These are phyloP conservation scores for Skeletonema costatum DNA, from an alignment of 108 stramenopile genomes.

Conservation along the genomic window DNA sequence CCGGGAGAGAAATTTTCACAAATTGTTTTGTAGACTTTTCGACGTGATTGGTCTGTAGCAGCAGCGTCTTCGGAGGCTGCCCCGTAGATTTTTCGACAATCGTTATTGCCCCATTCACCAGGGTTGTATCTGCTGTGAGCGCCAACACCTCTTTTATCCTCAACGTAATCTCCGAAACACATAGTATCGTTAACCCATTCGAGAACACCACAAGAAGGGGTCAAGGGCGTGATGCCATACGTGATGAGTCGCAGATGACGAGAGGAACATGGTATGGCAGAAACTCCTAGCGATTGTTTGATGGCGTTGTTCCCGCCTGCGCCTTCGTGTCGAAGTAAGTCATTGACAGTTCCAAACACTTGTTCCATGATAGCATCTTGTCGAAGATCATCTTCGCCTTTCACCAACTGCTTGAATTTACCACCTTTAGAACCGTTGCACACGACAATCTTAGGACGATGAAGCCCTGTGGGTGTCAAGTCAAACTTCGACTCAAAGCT, in stretches of 20 bases:
- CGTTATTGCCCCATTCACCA: slow-evolving; percentile 72
- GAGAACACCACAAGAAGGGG: slow-evolving; percentile 90
- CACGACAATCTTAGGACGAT: slow-evolving; percentile 88
- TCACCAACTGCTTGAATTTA: slow-evolving; percentile 86
- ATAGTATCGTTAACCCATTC: slow-evolving; percentile 95
- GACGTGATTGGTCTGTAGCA: slow-evolving; percentile 46
- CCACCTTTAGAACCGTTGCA: slow-evolving; percentile 82
- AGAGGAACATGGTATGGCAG: neutral
- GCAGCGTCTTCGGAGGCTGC: slow-evolving; percentile 60
- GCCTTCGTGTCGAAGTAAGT: slow-evolving; percentile 60
- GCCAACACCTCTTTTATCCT: slow-evolving; percentile 44
- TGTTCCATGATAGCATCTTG: slow-evolving; percentile 99
- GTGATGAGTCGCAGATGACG: slow-evolving; percentile 74
- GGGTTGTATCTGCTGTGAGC: slow-evolving; percentile 83
- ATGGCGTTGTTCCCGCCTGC: slow-evolving; percentile 11
- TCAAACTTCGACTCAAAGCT: slow-evolving; percentile 71
- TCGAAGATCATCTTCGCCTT: slow-evolving; percentile 94
- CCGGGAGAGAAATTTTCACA: slow-evolving; percentile 83
- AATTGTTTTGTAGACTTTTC: slow-evolving; percentile 63
- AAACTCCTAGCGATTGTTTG: slow-evolving; percentile 2
- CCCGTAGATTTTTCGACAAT: slow-evolving; percentile 5
- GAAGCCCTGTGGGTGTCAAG: slow-evolving; percentile 82
- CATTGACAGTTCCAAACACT: slow-evolving; percentile 92
- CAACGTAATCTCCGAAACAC: slow-evolving; percentile 67
- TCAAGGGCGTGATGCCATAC: slow-evolving; percentile 89